Conservation (phyloP, 148 eudicot genomes). For the Rhododendron vialii region DNA sequence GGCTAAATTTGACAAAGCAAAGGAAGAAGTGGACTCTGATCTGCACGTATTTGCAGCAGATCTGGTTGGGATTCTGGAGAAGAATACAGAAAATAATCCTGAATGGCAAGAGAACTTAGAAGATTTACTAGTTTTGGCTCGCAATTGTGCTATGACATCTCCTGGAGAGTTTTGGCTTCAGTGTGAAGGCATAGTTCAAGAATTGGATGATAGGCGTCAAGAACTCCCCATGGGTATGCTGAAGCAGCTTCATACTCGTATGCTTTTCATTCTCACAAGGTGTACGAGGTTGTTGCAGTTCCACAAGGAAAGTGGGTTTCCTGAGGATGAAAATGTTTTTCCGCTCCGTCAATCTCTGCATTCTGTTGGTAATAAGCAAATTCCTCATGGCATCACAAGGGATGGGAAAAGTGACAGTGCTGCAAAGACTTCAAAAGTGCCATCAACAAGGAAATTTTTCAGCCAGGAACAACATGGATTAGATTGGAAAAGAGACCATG, state of each 20-base stretch:
- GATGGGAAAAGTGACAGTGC: conserved; percentile 37
- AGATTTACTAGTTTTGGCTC: conserved; percentile 82
- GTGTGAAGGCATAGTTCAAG: conserved; percentile 97
- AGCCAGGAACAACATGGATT: conserved; percentile 81
- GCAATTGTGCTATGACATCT: conserved; percentile 88
- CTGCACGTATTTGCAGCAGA: conserved; percentile 92
- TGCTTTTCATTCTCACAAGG: conserved; percentile 97
- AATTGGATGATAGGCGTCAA: conserved; percentile 94
- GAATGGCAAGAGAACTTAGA: conserved; percentile 97
- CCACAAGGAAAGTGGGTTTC: conserved; percentile 97
- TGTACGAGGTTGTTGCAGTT: conserved; percentile 95
- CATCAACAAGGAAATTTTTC: conserved; percentile 59
- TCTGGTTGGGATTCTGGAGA: conserved; percentile 82
- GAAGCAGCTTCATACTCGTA: conserved; percentile 97
- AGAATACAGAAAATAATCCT: conserved; percentile 83
- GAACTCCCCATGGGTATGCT: conserved; percentile 81
- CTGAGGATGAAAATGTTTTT: conserved; percentile 73
- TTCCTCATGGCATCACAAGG: conserved; percentile 32
- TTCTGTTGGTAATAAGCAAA: conserved; percentile 48
- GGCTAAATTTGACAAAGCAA: conserved; percentile 94
- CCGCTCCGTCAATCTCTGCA: conserved; percentile 82
- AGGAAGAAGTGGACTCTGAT: conserved; percentile 98
- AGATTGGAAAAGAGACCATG: conserved; percentile 35
- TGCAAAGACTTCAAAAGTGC: conserved; percentile 38
- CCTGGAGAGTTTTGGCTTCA: conserved; percentile 97